Evolutionary conservation across 2,329 filamentous ascomycete genomes (phyloP).

Genomic region (Colletotrichum filicis): DNA sequence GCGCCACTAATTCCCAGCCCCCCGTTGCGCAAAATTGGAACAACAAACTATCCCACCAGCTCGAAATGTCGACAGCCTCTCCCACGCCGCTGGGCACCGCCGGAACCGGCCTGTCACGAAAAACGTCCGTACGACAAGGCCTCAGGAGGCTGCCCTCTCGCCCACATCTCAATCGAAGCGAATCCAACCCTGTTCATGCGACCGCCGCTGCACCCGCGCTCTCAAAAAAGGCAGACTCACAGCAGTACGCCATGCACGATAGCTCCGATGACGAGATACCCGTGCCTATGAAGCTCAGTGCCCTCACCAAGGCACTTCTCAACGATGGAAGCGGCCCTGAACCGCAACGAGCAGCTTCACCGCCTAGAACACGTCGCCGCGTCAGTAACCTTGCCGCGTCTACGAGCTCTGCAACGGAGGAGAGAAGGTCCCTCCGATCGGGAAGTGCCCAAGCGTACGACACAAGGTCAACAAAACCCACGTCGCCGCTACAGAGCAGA

Average conservation of each 20-base stretch:
- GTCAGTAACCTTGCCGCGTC: constrained; percentile 59
- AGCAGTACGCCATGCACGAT: constrained; percentile 72
- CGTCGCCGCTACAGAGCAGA: constrained; percentile 58
- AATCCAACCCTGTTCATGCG: constrained; percentile 53
- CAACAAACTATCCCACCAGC: constrained; percentile 11
- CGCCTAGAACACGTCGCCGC: constrained; percentile 60
- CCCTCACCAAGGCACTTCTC: constrained; percentile 87
- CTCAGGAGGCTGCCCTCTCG: constrained; percentile 62
- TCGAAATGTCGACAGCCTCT: constrained; percentile 57
- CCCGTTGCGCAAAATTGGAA: constrained; percentile 18
- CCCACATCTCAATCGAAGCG: constrained; percentile 55
- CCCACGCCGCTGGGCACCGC: constrained; percentile 64
- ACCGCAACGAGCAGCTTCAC: constrained; percentile 53
- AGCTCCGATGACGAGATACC: constrained; percentile 96
- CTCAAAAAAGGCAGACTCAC: constrained; percentile 49
- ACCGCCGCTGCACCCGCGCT: constrained; percentile 38
- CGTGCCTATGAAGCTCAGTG: constrained; percentile 92
- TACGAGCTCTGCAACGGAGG: constrained; percentile 54
- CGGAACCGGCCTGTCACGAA: constrained; percentile 57
- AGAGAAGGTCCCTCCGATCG: constrained; percentile 58
- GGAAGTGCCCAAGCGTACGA: constrained; percentile 56
- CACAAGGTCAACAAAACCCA: constrained; percentile 49
- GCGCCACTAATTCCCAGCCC: constrained; percentile 13
- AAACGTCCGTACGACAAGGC: constrained; percentile 67
- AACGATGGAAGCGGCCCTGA: constrained; percentile 69